phyloP scores from a whole-genome alignment of 768 basidiomycete genomes.

The Epithele typhae region DNA sequence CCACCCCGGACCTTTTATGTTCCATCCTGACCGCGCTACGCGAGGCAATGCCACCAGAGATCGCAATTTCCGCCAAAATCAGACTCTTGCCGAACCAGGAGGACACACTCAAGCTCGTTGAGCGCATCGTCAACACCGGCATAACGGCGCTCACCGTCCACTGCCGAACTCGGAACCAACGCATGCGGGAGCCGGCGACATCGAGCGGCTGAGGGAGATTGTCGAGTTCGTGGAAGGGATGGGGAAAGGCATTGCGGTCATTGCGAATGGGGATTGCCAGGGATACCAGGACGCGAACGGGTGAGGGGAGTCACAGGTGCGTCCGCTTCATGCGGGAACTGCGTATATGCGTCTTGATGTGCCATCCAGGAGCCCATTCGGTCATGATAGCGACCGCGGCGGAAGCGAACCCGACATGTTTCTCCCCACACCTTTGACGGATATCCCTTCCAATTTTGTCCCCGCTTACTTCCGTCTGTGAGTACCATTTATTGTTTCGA shows the following conservation, averaged over 20 bases:
- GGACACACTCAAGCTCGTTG: slow-evolving; percentile 87
- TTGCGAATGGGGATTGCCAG: slow-evolving; percentile 91
- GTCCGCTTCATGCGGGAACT: slow-evolving; percentile 18
- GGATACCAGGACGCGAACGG: slow-evolving; percentile 75
- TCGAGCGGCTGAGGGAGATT: slow-evolving; percentile 77
- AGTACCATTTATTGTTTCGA: slow-evolving; percentile 18
- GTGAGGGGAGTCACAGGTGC: slow-evolving; percentile 72
- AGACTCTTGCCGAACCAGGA: slow-evolving; percentile 81
- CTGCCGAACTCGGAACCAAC: slow-evolving; percentile 91
- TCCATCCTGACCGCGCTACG: slow-evolving; percentile 81
- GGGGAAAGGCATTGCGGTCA: slow-evolving; percentile 78
- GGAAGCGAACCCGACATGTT: slow-evolving; percentile 89
- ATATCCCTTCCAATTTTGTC: slow-evolving; percentile 65
- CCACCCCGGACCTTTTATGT: slow-evolving; percentile 88
- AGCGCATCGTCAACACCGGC: slow-evolving; percentile 82
- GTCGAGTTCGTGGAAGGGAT: slow-evolving; percentile 76
- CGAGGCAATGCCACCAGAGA: slow-evolving; percentile 62
- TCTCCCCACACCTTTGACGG: slow-evolving; percentile 64
- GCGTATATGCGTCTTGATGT: neutral
- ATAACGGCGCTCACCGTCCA: slow-evolving; percentile 90
- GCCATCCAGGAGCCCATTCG: slow-evolving; percentile 64
- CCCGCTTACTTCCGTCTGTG: slow-evolving; percentile 76
- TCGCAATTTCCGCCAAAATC: slow-evolving; percentile 94
- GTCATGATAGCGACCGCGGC: slow-evolving; percentile 97
- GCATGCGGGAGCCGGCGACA: slow-evolving; percentile 76